These are phyloP conservation scores for Dothiorella sarmentorum DNA, from an alignment of 2,329 filamentous ascomycete species.

Conservation along the genomic window DNA sequence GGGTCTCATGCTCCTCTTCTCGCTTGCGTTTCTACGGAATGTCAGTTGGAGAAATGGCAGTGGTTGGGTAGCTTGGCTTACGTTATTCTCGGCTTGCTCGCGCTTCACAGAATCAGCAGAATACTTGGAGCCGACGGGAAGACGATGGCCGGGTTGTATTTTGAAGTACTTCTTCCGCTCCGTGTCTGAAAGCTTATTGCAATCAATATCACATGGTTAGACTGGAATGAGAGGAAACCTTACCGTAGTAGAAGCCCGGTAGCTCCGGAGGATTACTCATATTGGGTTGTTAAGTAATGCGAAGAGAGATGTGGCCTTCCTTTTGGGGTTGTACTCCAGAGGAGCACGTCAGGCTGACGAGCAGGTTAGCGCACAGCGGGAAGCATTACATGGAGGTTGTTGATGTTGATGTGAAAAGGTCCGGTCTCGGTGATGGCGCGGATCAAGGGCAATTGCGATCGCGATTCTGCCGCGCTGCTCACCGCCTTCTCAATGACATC, in stretches of 20 bases:
- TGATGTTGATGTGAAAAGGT: neutral
- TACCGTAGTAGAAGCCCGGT: slow-evolving; percentile 49
- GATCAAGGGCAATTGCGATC: neutral
- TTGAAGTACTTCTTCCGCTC: slow-evolving; percentile 51
- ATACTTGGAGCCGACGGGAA: slow-evolving; percentile 38
- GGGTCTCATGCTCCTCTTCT: neutral
- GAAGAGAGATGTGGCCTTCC: neutral
- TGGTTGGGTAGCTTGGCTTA: neutral
- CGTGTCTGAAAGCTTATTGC: slow-evolving; percentile 29
- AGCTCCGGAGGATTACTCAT: slow-evolving; percentile 29
- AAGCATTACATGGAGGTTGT: neutral
- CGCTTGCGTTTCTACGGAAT: slow-evolving; percentile 1
- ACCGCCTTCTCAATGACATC: slow-evolving; percentile 5
- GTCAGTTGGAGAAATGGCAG: neutral
- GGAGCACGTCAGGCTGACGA: neutral
- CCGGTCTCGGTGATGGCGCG: slow-evolving; percentile 15
- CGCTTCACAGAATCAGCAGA: slow-evolving; percentile 37
- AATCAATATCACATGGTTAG: neutral
- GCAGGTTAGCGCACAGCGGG: neutral
- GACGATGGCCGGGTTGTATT: slow-evolving; percentile 39
- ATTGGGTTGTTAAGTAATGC: neutral
- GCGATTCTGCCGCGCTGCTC: neutral
- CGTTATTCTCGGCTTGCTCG: slow-evolving; percentile 22
- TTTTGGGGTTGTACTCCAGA: neutral
- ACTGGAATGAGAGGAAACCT: neutral